Evolutionary conservation across 176 grass and related monocot species (phyloP).

Genomic region (Avena sativa): DNA sequence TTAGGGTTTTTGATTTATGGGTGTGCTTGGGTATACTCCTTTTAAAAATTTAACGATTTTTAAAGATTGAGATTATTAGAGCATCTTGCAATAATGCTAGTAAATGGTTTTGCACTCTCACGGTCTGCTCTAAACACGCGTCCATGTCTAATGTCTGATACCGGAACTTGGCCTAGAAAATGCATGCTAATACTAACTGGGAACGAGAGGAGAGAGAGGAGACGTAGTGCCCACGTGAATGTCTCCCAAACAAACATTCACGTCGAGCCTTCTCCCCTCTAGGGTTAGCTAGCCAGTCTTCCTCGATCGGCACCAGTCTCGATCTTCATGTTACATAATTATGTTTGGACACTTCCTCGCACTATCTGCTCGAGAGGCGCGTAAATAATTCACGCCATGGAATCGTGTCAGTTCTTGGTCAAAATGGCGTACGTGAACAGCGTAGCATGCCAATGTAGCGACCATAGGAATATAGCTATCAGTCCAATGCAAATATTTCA

Average conservation of each 20-base stretch:
- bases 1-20: too few species aligned
- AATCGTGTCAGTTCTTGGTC: conserved; percentile 79
- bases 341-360: conserved; percentile 51
- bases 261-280: conserved; percentile 56
- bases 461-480: background rate
- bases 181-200: conserved; percentile 9
- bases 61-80: too few species aligned
- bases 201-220: conserved; percentile 28
- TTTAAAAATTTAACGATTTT: too few species aligned
- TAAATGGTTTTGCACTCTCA: background rate
- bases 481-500: background rate
- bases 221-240: conserved; percentile 92
- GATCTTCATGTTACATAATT: conserved; percentile 59
- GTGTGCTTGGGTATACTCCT: too few species aligned
- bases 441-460: conserved; percentile 1
- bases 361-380: conserved; percentile 54
- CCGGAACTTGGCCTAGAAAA: background rate
- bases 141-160: background rate
- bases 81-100: background rate
- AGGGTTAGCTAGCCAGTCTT: conserved; percentile 54
- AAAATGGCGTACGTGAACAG: conserved; percentile 54
- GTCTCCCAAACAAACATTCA: conserved; percentile 99
- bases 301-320: conserved; percentile 32
- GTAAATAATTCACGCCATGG: conserved; percentile 54
- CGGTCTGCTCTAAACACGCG: background rate